These are phyloP conservation scores for Copromyces sp. DNA, from an alignment of 495 filamentous ascomycete species.

Conservation along the genomic window DNA sequence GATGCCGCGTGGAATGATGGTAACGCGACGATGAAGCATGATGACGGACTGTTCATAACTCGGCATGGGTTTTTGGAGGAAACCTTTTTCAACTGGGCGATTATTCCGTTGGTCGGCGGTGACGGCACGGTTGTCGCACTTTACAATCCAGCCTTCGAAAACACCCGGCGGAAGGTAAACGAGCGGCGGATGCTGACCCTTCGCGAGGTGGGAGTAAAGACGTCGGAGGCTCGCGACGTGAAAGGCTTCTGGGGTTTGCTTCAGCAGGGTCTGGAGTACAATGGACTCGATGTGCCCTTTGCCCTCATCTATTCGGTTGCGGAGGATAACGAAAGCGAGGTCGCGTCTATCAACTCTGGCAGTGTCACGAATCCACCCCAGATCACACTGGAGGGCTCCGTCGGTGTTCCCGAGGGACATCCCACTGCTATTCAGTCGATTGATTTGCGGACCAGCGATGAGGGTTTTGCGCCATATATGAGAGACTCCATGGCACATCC, in stretches of 20 bases:
- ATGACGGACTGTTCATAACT: conserved; percentile 55
- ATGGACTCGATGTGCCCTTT: conserved; percentile 54
- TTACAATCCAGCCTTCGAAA: conserved; percentile 61
- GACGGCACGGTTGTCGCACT: conserved; percentile 54
- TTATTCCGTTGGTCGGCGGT: conserved; percentile 54
- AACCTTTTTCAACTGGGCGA: conserved; percentile 58
- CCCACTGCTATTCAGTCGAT: conserved; percentile 40
- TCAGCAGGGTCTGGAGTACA: conserved; percentile 46
- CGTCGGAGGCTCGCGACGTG: conserved; percentile 54
- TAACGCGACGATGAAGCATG: conserved; percentile 64
- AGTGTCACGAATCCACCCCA: conserved; percentile 42
- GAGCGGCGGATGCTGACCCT: conserved; percentile 58
- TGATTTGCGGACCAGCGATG: conserved; percentile 48
- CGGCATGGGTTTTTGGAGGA: conserved; percentile 55
- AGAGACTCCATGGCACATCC: conserved; percentile 52
- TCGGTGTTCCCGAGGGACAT: conserved; percentile 54
- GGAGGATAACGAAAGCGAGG: conserved; percentile 51
- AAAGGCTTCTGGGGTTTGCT: conserved; percentile 52
- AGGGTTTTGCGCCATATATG: conserved; percentile 57
- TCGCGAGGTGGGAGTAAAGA: conserved; percentile 59
- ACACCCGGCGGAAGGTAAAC: conserved; percentile 52
- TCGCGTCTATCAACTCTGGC: conserved; percentile 51
- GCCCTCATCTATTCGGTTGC: conserved; percentile 52
- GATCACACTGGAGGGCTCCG: conserved; percentile 48
- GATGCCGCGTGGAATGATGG: conserved; percentile 46